These are phyloP conservation scores for Taphrina communis DNA, from an alignment of 1,139 yeast genomes.

Conservation along the genomic window DNA sequence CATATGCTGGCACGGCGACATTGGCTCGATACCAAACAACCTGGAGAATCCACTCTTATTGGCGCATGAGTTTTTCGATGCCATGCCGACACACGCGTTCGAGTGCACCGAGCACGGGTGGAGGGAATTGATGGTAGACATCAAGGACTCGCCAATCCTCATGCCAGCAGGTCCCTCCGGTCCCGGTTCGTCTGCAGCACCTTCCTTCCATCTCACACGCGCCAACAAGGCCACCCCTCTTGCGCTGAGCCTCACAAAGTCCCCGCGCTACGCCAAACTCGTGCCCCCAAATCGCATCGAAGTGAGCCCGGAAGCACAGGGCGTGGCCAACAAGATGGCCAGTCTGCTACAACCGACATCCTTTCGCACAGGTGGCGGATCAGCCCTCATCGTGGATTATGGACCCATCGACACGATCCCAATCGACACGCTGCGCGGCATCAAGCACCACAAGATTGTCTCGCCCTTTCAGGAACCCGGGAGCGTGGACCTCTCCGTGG, in stretches of 20 bases:
- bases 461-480: constrained; percentile 81
- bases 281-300: constrained; percentile 69
- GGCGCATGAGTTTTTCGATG: constrained; percentile 89
- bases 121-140: constrained; percentile 78
- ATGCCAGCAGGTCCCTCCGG: constrained; percentile 38
- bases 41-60: constrained; percentile 63
- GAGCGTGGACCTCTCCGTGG: constrained; percentile 78
- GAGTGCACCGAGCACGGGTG: constrained; percentile 67
- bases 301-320: constrained; percentile 76
- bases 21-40: constrained; percentile 58
- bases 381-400: constrained; percentile 76
- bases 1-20: constrained; percentile 74
- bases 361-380: constrained; percentile 59
- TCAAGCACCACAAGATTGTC: constrained; percentile 72
- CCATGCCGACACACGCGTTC: constrained; percentile 78
- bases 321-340: constrained; percentile 52
- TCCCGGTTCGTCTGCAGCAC: constrained; percentile 51
- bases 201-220: constrained; percentile 62
- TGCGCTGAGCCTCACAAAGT: constrained; percentile 63
- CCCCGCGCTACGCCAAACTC: constrained; percentile 61
- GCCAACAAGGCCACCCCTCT: constrained; percentile 70
- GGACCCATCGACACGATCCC: constrained; percentile 71
- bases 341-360: constrained; percentile 51
- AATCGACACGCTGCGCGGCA: constrained; percentile 73
- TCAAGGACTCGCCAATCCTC: constrained; percentile 46